phyloP scores from a whole-genome alignment of 2,329 filamentous ascomycete genomes.

The Thelonectria discophora region DNA sequence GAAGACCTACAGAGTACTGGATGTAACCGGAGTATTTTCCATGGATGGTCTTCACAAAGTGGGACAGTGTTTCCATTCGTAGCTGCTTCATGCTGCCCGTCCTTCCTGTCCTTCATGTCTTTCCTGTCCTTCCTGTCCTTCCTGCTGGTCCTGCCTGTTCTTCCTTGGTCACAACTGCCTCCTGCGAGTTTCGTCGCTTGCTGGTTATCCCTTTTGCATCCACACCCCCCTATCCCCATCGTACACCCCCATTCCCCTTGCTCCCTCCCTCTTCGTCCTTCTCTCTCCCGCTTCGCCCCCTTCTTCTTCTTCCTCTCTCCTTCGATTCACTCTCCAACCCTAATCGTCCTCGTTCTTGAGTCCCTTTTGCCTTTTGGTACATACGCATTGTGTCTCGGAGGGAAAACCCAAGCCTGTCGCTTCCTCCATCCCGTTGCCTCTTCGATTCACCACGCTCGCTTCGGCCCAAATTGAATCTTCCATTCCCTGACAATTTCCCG shows the following conservation, averaged over 20 bases:
- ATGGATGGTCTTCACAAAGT: too few species aligned
- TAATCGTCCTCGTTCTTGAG: conserved; percentile 11
- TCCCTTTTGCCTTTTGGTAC: neutral
- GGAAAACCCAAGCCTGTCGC: conserved; percentile 23
- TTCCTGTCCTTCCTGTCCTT: neutral
- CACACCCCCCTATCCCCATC: conserved; percentile 1
- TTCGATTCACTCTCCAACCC: conserved; percentile 4
- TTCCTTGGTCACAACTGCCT: neutral
- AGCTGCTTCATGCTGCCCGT: neutral
- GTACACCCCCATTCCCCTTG: conserved; percentile 8
- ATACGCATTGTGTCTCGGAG: conserved; percentile 6
- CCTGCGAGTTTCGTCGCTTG: conserved; percentile 4
- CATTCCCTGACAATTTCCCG: conserved; percentile 29
- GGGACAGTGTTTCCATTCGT: too few species aligned
- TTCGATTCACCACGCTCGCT: conserved; percentile 19
- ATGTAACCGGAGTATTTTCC: conserved; percentile 1
- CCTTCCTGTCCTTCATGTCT: neutral
- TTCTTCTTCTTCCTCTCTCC: conserved; percentile 22
- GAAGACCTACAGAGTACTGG: too few species aligned
- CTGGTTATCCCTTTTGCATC: conserved; percentile 11
- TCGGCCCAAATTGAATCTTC: conserved; percentile 13
- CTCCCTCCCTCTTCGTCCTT: conserved; percentile 15
- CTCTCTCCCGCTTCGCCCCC: neutral
- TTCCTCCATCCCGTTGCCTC: conserved; percentile 10
- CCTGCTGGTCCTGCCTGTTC: neutral